Base-by-base conservation (phyloP, 2,329 filamentous ascomycete species). In the Paraphaeosphaeria minitans region DNA sequence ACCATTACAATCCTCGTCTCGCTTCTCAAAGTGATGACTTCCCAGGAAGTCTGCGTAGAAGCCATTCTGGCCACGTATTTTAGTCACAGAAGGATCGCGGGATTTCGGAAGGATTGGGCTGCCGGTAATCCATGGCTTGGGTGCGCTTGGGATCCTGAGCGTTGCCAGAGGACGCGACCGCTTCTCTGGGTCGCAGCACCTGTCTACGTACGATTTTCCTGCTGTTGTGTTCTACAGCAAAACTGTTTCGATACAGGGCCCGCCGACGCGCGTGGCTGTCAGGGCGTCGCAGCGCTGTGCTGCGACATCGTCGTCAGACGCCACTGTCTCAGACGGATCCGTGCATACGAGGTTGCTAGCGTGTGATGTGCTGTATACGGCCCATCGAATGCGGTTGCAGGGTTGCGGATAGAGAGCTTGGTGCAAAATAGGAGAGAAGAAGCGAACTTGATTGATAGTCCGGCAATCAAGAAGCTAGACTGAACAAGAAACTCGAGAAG, bases 21-120 rank as follows among this genome's bases (percentile, higher is more conserved):
- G 19, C 22, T 12, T 22, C n/a, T 42, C 16, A 21, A 42, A 1
- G 39, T 42, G n/a, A 4, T 43, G 41, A 22, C 41, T 9, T 43
- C 7, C n/a, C 10, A 43, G 22, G 7, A 21, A 19, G 41, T 43
- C 19, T 43, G 1, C 4, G 41, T 19, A 43, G 41, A 19, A 43
- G 19, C 41, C 41, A 19, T 19, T 43, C 41, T 39, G 19, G 41
- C 12, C n/a, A 41, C n/a, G 10, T 52, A 41, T 52, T 52, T 29
- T 29, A 41, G 49, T 24, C 49, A 33, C 49, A 31, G 50, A 53
- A 53, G 50, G 50, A 53, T 53, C 21, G 21, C 3, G 27, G 22
- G 37, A 43, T 22, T 6, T 22, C 50, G 50, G 50, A 37, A 53
- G 50, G 50, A 53, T 53, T 27, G 33, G 7, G 10, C 33, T 50